These are phyloP conservation scores for Cutaneotrichosporon dermatis DNA, from an alignment of 1,284 basidiomycete genomes.

Conservation along the genomic window DNA sequence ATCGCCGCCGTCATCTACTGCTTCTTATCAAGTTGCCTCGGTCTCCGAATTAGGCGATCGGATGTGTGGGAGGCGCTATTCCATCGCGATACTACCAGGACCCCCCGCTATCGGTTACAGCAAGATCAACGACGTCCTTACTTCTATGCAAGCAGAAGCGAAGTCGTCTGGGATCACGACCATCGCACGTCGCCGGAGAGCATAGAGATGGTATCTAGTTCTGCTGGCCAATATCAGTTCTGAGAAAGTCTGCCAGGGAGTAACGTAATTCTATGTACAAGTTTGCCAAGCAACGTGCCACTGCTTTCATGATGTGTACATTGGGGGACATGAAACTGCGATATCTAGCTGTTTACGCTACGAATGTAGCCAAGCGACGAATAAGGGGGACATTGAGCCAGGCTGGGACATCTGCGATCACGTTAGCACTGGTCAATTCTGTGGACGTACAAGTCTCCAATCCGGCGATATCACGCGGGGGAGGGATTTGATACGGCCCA, in stretches of 20 bases:
- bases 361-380: slow-evolving; percentile 37
- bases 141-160: not conserved
- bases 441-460: slow-evolving; percentile 48
- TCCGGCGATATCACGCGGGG: slow-evolving; percentile 44
- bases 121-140: not conserved
- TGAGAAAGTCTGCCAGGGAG: not conserved
- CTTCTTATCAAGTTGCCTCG: slow-evolving; percentile 45
- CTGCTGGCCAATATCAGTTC: not conserved
- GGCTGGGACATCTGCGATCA: slow-evolving; percentile 34
- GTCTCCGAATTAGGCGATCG: slow-evolving; percentile 35
- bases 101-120: no score
- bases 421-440: not conserved
- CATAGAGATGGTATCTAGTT: not conserved
- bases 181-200: not conserved
- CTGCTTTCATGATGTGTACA: slow-evolving; percentile 1
- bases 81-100: not conserved
- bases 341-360: slow-evolving; percentile 18
- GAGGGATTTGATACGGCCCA: slow-evolving; percentile 57
- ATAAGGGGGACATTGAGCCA: slow-evolving; percentile 39
- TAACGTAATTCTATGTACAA: no score
- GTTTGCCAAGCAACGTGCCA: no score
- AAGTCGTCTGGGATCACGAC: not conserved
- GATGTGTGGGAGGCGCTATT: slow-evolving; percentile 39
- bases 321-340: not conserved
- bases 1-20: slow-evolving; percentile 40